Conservation (phyloP, 2,329 filamentous ascomycete species). For the Hirsutella minnesotensis region DNA sequence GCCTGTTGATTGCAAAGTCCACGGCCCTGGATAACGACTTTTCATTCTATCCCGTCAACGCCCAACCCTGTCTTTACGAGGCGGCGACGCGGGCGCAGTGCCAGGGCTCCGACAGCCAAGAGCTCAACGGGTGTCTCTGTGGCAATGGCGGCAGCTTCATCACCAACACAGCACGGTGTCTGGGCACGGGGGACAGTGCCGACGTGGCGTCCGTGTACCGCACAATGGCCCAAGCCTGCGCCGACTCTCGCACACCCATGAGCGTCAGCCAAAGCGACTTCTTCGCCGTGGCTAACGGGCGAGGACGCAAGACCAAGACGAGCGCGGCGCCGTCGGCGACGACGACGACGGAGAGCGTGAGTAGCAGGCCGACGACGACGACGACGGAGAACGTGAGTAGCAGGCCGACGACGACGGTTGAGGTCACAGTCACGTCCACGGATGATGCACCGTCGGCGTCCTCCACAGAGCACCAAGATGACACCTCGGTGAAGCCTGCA, state of each 20-base stretch:
- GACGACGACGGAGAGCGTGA: background rate
- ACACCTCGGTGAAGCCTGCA: slow-evolving; percentile 3
- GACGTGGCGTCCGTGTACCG: slow-evolving; percentile 31
- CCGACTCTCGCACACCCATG: slow-evolving; percentile 29
- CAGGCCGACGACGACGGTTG: too few relatives aligned
- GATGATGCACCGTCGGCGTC: too few relatives aligned
- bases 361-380: background rate
- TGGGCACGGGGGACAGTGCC: slow-evolving; percentile 20
- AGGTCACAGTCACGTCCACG: too few relatives aligned
- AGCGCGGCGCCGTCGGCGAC: background rate
- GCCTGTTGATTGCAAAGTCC: slow-evolving; percentile 9
- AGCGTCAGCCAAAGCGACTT: slow-evolving; percentile 29
- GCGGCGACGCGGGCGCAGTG: slow-evolving; percentile 29
- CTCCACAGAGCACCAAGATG: too few relatives aligned
- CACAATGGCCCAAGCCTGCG: slow-evolving; percentile 31
- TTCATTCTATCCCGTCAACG: slow-evolving; percentile 18
- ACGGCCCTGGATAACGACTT: slow-evolving; percentile 19
- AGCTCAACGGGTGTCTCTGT: slow-evolving; percentile 39
- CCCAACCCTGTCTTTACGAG: slow-evolving; percentile 28
- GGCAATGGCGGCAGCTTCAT: slow-evolving; percentile 36
- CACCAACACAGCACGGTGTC: slow-evolving; percentile 31
- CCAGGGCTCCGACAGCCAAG: slow-evolving; percentile 21
- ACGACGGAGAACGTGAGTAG: slow-evolving; percentile 1
- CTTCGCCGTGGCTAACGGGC: slow-evolving; percentile 13
- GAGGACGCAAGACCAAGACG: background rate